phyloP scores from a whole-genome alignment of 2,329 filamentous ascomycete species.

The Zasmidium angulare region DNA sequence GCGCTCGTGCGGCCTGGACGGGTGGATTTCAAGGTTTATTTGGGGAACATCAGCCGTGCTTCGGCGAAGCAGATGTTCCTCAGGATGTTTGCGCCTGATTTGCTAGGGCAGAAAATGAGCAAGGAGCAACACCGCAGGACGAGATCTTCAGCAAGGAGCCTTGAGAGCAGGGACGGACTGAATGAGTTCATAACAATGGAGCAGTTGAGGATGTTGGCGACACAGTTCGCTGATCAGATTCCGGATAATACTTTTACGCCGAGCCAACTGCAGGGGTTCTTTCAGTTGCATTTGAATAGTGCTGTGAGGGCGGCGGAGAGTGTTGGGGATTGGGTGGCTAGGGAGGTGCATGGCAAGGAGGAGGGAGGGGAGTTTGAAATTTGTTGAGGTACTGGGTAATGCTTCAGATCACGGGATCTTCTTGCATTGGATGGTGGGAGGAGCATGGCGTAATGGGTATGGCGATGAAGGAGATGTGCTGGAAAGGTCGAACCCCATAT shows the following conservation, averaged over 20 bases:
- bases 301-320: slow-evolving; percentile 20
- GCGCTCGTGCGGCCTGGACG: slow-evolving; percentile 71
- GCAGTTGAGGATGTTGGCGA: slow-evolving; percentile 22
- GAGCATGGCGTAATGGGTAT: too few species aligned
- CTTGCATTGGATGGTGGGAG: too few species aligned
- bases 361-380: slow-evolving; percentile 6
- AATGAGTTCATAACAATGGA: slow-evolving; percentile 24
- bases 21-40: slow-evolving; percentile 51
- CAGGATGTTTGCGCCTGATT: slow-evolving; percentile 27
- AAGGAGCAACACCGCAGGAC: background rate
- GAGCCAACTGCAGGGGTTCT: slow-evolving; percentile 27
- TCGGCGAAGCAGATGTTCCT: slow-evolving; percentile 27
- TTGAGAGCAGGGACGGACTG: background rate
- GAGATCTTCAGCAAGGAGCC: background rate
- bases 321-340: slow-evolving; percentile 21
- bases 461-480: background rate
- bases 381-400: too few species aligned
- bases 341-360: slow-evolving; percentile 10
- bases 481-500: background rate
- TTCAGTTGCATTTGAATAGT: slow-evolving; percentile 24
- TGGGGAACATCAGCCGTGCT: slow-evolving; percentile 22
- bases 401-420: too few species aligned
- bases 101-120: slow-evolving; percentile 15
- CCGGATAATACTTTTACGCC: slow-evolving; percentile 26
- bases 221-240: slow-evolving; percentile 20